Percentiles rank a stretch among this genome's conserved stretches.
Evolutionary conservation across 352 stramenopile genomes (phyloP).

Genomic region (Sclerospora graminicola): DNA sequence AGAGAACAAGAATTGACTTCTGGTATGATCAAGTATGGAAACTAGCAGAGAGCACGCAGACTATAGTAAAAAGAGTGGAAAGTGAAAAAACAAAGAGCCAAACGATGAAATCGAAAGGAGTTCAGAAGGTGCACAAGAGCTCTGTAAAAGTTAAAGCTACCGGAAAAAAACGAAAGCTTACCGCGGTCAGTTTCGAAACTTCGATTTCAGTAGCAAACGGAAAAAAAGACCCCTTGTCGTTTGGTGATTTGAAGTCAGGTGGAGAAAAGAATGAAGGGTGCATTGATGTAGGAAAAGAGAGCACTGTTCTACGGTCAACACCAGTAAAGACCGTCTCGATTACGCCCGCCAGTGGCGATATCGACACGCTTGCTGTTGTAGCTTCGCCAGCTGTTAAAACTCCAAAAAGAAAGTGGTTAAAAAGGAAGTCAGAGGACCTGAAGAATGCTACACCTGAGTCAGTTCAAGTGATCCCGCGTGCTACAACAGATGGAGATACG

Average conservation of each 20-base stretch:
- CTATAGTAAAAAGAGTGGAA: slow-evolving; percentile 6
- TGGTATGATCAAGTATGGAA: slow-evolving; percentile 52
- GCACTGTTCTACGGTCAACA: too few relatives aligned
- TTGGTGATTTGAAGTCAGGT: too few relatives aligned
- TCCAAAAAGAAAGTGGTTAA: slow-evolving; percentile 27
- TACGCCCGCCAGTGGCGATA: background rate
- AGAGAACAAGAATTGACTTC: slow-evolving; percentile 39
- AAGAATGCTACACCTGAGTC: slow-evolving; percentile 9
- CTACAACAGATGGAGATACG: slow-evolving; percentile 15
- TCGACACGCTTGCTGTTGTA: background rate
- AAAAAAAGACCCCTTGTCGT: too few relatives aligned
- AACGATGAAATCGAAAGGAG: slow-evolving; percentile 11
- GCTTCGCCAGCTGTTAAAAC: slow-evolving; percentile 20
- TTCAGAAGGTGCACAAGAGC: background rate
- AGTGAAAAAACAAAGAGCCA: slow-evolving; percentile 11
- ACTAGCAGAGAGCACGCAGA: slow-evolving; percentile 15
- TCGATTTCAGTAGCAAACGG: too few relatives aligned
- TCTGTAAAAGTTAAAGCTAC: slow-evolving; percentile 1
- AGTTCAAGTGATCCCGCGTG: slow-evolving; percentile 12
- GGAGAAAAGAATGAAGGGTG: too few relatives aligned
- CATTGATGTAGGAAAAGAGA: too few relatives aligned
- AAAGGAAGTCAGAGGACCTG: slow-evolving; percentile 25
- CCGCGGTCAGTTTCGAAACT: background rate
- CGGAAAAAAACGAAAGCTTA: slow-evolving; percentile 16
- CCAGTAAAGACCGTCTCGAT: background rate